These are phyloP conservation scores for Termitomyces sp. DNA, from an alignment of 768 basidiomycete genomes.

Conservation along the genomic window DNA sequence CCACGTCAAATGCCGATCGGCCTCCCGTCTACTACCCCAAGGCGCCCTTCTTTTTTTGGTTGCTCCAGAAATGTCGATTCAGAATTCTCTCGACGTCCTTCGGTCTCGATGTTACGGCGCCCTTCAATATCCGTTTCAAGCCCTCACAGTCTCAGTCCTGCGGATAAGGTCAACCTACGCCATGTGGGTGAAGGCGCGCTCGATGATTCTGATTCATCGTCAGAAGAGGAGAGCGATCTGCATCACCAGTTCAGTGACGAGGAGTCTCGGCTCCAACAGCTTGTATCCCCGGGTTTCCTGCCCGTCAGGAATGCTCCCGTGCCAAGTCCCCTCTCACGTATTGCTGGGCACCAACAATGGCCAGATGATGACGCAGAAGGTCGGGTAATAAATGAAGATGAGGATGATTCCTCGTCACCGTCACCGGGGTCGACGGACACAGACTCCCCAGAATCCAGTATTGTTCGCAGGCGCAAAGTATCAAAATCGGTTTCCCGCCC, in stretches of 20 bases:
- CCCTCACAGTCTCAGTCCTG: conserved; percentile 32
- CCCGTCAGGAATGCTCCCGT: conserved; percentile 29
- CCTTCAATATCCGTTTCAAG: conserved; percentile 36
- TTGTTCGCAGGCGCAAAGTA: conserved; percentile 18
- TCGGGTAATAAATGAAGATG: conserved; percentile 33
- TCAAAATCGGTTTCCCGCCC: conserved; percentile 27
- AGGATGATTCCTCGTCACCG: conserved; percentile 50
- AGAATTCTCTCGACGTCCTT: conserved; percentile 27
- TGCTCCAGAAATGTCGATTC: conserved; percentile 31
- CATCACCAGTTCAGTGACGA: conserved; percentile 29
- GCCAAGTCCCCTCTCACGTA: conserved; percentile 64
- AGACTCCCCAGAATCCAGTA: conserved; percentile 37
- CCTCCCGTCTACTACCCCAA: conserved; percentile 43
- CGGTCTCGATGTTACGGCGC: conserved; percentile 33
- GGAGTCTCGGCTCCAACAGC: conserved; percentile 22
- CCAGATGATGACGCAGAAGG: conserved; percentile 39
- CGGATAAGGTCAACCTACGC: conserved; percentile 39
- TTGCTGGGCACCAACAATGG: conserved; percentile 52
- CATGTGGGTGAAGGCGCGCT: conserved; percentile 76
- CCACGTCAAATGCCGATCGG: conserved; percentile 38
- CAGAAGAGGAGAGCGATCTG: conserved; percentile 25
- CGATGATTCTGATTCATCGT: conserved; percentile 71
- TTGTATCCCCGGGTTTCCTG: conserved; percentile 30
- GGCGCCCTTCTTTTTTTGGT: conserved; percentile 33
- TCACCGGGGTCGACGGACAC: conserved; percentile 66